Conservation (phyloP, 2,329 filamentous ascomycete species). For the Nemania sp. region DNA sequence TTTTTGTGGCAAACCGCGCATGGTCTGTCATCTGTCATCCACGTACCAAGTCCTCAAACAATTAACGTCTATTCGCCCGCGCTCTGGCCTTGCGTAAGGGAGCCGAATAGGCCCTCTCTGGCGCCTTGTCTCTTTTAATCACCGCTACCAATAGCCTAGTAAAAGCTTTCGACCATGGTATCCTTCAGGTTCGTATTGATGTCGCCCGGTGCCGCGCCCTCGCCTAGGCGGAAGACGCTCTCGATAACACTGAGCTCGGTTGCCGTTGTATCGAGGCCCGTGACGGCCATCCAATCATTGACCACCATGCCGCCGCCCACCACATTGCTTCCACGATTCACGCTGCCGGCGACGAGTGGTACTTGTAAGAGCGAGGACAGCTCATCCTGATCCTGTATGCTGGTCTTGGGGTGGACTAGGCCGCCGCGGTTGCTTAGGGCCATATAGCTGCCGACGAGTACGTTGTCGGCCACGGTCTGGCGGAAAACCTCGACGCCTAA, state of each 20-base stretch:
- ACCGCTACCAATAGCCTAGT: slow-evolving; percentile 53
- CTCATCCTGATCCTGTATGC: slow-evolving; percentile 97
- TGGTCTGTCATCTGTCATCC: not conserved
- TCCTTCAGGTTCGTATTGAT: slow-evolving; percentile 91
- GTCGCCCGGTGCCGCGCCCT: slow-evolving; percentile 77
- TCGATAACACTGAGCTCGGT: slow-evolving; percentile 96
- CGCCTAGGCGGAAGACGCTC: slow-evolving; percentile 91
- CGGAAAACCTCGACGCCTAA: slow-evolving; percentile 87
- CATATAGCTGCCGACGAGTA: slow-evolving; percentile 97
- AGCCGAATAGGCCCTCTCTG: not conserved
- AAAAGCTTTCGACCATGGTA: slow-evolving; percentile 98
- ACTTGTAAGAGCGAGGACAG: slow-evolving; percentile 91
- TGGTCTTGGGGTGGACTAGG: slow-evolving; percentile 95
- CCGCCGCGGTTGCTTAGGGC: slow-evolving; percentile 93
- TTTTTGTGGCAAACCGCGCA: not conserved
- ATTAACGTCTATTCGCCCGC: not conserved
- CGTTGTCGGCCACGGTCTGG: slow-evolving; percentile 96
- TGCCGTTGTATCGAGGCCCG: slow-evolving; percentile 91
- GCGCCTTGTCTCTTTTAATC: not conserved
- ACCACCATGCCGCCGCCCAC: slow-evolving; percentile 98
- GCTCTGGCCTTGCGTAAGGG: not conserved
- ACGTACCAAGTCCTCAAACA: not conserved
- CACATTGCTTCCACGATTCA: slow-evolving; percentile 91
- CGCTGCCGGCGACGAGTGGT: slow-evolving; percentile 88
- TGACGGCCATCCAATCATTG: slow-evolving; percentile 96